Percentiles rank a stretch among this genome's conserved stretches.
phyloP scores from a whole-genome alignment of 257 asterid genomes.

The Lithospermum erythrorhizon region DNA sequence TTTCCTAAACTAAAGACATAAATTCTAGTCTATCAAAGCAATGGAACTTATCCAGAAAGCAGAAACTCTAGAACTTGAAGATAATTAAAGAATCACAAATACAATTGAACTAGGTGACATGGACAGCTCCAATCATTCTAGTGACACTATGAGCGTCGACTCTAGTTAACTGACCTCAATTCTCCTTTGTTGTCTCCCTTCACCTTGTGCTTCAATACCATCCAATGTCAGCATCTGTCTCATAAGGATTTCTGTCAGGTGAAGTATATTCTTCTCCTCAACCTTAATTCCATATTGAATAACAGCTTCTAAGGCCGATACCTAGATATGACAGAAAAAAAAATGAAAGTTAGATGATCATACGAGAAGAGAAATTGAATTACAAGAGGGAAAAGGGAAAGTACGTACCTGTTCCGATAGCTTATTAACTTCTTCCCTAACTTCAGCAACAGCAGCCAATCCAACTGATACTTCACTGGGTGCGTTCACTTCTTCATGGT shows the following conservation, averaged over 20 bases:
- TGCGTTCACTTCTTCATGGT: constrained; percentile 27
- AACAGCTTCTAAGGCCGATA: constrained; percentile 56
- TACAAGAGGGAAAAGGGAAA: neutral
- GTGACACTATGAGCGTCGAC: neutral
- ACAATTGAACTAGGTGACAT: neutral
- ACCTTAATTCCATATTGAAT: constrained; percentile 44
- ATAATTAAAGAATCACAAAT: neutral
- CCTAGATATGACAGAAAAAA: constrained; percentile 26
- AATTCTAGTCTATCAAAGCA: neutral
- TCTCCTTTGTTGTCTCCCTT: constrained; percentile 71
- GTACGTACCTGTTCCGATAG: constrained; percentile 62
- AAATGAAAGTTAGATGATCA: neutral
- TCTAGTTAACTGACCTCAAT: constrained; percentile 47
- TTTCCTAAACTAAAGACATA: neutral
- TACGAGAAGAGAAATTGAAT: neutral
- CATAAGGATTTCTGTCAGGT: constrained; percentile 79
- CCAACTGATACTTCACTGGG: constrained; percentile 41
- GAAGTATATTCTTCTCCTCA: constrained; percentile 47
- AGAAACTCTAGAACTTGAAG: neutral
- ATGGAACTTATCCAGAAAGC: neutral
- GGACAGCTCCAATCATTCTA: no score
- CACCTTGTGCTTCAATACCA: constrained; percentile 78
- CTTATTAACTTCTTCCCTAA: constrained; percentile 63
- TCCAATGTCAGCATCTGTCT: constrained; percentile 79
- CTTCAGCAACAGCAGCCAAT: constrained; percentile 46